Evolutionary conservation across 1,139 yeast species (phyloP).

Genomic region (Schizosaccharomyces versatilis): DNA sequence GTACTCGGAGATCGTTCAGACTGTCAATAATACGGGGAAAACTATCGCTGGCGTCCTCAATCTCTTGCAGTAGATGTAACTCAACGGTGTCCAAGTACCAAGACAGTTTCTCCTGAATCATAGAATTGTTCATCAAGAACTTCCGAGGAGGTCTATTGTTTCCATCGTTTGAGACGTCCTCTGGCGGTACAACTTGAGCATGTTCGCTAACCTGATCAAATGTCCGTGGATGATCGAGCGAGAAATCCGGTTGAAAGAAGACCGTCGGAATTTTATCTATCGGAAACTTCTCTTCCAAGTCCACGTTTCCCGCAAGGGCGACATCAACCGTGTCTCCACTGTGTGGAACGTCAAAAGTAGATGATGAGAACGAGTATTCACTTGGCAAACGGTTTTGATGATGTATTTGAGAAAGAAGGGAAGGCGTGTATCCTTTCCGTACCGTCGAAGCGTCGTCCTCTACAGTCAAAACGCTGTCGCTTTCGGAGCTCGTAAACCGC

Average conservation of each 20-base stretch:
- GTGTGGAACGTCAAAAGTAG: not conserved
- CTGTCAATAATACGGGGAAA: conserved; percentile 72
- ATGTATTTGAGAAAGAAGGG: too few species aligned
- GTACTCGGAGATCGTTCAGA: conserved; percentile 37
- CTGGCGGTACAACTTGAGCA: conserved; percentile 22
- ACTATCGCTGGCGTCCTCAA: conserved; percentile 61
- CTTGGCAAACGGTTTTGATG: not conserved
- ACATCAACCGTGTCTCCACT: too few species aligned
- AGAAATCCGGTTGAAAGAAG: conserved; percentile 45
- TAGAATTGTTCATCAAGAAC: conserved; percentile 27
- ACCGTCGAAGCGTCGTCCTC: too few species aligned
- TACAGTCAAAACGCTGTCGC: not conserved
- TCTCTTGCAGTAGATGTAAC: conserved; percentile 54
- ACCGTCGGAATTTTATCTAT: conserved; percentile 35
- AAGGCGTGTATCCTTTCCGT: too few species aligned
- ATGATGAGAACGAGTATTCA: not conserved
- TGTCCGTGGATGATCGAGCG: conserved; percentile 70
- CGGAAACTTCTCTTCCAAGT: not conserved
- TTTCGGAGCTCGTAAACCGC: not conserved
- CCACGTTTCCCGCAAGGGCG: too few species aligned
- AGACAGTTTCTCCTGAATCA: conserved; percentile 60
- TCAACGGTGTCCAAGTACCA: conserved; percentile 73
- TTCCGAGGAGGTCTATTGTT: conserved; percentile 14
- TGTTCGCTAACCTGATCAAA: conserved; percentile 53
- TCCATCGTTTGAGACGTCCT: conserved; percentile 14